Conservation (phyloP, 495 filamentous ascomycete species). For the Penicillium antarcticum region DNA sequence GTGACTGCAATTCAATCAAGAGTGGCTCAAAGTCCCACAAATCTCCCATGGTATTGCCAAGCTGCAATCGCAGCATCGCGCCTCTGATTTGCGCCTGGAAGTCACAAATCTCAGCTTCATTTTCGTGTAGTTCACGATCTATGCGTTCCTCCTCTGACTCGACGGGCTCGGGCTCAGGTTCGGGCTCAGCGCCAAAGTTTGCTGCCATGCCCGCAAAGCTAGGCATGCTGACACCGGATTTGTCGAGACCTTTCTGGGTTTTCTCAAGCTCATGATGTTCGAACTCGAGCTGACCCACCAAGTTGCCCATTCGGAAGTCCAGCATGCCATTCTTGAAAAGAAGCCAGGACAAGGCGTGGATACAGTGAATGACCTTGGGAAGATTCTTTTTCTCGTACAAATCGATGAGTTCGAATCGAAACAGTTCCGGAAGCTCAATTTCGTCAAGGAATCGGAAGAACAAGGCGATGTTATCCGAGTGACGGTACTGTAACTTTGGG, state of each 20-base stretch:
- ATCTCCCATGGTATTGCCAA: conserved; percentile 79
- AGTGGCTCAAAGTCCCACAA: conserved; percentile 86
- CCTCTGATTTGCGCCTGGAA: conserved; percentile 87
- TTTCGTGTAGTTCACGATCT: conserved; percentile 75
- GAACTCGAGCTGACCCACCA: conserved; percentile 95
- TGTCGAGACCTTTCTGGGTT: conserved; percentile 94
- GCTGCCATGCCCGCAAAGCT: conserved; percentile 97
- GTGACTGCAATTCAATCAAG: conserved; percentile 77
- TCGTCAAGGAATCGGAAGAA: conserved; percentile 94
- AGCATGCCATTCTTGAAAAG: conserved; percentile 92
- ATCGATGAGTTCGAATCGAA: conserved; percentile 96
- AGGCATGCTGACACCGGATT: conserved; percentile 90
- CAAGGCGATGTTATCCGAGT: conserved; percentile 93
- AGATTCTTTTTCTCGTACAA: conserved; percentile 99
- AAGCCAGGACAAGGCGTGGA: conserved; percentile 94
- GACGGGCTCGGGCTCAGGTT: conserved; percentile 64
- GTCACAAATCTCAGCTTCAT: conserved; percentile 66
- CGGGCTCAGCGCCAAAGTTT: conserved; percentile 82
- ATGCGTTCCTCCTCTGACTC: conserved; percentile 90
- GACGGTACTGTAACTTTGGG: conserved; percentile 82
- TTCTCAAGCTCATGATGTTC: conserved; percentile 96
- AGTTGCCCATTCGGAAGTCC: conserved; percentile 94
- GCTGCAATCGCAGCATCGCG: conserved; percentile 68
- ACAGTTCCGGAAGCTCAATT: conserved; percentile 94
- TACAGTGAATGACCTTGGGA: conserved; percentile 97